Evolutionary conservation across 805 yeast species (phyloP).

Genomic region (Torulaspora delbrueckii): DNA sequence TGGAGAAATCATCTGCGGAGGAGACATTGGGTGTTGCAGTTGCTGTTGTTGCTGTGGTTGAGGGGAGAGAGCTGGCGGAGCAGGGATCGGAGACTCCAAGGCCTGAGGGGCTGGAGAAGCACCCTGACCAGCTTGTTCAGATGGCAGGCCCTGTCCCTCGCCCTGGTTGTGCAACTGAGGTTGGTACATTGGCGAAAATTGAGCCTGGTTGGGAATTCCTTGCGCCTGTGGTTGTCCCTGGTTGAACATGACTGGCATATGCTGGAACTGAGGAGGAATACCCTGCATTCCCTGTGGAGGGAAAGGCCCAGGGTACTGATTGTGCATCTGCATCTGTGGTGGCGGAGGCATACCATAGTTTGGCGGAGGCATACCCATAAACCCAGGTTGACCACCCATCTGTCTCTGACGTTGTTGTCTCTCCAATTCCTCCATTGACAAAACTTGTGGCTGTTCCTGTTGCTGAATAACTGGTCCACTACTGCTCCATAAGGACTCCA

Average conservation of each 20-base stretch:
- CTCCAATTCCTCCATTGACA: constrained; percentile 81
- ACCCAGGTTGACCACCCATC: constrained; percentile 24
- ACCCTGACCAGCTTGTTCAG: neutral
- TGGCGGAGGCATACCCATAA: constrained; percentile 26
- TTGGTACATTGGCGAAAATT: constrained; percentile 6
- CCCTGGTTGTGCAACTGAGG: constrained; percentile 1
- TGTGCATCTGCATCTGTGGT: constrained; percentile 33
- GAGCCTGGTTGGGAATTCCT: constrained; percentile 6
- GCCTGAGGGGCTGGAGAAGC: constrained; percentile 6
- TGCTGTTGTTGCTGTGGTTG: constrained; percentile 18
- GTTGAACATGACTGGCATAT: constrained; percentile 15
- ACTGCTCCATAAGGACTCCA: constrained; percentile 66
- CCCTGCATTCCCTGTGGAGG: constrained; percentile 13
- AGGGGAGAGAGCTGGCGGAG: constrained; percentile 2
- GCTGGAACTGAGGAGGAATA: constrained; percentile 22
- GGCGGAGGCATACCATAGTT: constrained; percentile 30
- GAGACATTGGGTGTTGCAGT: constrained; percentile 30
- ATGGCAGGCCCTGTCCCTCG: neutral
- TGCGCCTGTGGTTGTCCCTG: constrained; percentile 25
- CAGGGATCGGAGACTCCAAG: neutral
- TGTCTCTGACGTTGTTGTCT: constrained; percentile 43
- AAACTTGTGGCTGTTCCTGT: constrained; percentile 32
- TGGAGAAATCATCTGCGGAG: constrained; percentile 8
- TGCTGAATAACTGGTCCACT: constrained; percentile 15
- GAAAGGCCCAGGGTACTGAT: constrained; percentile 16